Conservation (phyloP, 2,329 filamentous ascomycete genomes). For the Curvularia lunata region DNA sequence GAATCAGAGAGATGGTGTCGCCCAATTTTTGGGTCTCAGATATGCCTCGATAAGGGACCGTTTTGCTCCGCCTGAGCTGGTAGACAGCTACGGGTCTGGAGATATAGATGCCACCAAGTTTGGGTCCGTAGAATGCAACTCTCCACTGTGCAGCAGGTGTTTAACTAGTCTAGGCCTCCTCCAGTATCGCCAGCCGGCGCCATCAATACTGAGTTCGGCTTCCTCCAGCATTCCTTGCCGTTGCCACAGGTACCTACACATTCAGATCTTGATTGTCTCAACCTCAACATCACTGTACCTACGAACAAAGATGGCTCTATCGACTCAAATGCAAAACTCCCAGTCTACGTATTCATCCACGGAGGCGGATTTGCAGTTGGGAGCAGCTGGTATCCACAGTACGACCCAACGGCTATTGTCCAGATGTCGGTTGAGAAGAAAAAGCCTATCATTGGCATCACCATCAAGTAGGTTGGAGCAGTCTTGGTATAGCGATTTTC, state of each 20-base stretch:
- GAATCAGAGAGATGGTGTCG: conserved; percentile 32
- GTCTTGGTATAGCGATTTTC: too few relatives aligned
- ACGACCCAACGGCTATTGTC: conserved; percentile 56
- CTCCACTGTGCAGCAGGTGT: too few relatives aligned
- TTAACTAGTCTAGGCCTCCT: conserved; percentile 28
- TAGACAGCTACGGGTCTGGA: conserved; percentile 30
- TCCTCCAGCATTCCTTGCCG: conserved; percentile 58
- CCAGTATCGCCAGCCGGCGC: conserved; percentile 51
- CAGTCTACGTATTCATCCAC: conserved; percentile 61
- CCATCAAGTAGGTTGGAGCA: conserved; percentile 51
- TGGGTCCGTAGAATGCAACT: conserved; percentile 36
- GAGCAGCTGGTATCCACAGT: conserved; percentile 61
- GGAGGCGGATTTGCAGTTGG: conserved; percentile 60
- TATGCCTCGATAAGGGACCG: conserved; percentile 50
- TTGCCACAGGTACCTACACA: conserved; percentile 43
- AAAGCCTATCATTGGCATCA: conserved; percentile 55
- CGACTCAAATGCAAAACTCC: conserved; percentile 47
- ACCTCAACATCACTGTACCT: conserved; percentile 60
- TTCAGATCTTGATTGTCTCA: conserved; percentile 59
- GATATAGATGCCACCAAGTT: conserved; percentile 45
- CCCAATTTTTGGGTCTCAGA: conserved; percentile 49
- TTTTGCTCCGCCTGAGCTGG: conserved; percentile 44
- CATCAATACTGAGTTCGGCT: conserved; percentile 55
- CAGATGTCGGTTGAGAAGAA: conserved; percentile 53
- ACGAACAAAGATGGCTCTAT: conserved; percentile 26